Evolutionary conservation across 306 rosid genomes (phyloP), one percentile per base, ranked within the genome.

Genomic region (Lathyrus oleraceus): DNA sequence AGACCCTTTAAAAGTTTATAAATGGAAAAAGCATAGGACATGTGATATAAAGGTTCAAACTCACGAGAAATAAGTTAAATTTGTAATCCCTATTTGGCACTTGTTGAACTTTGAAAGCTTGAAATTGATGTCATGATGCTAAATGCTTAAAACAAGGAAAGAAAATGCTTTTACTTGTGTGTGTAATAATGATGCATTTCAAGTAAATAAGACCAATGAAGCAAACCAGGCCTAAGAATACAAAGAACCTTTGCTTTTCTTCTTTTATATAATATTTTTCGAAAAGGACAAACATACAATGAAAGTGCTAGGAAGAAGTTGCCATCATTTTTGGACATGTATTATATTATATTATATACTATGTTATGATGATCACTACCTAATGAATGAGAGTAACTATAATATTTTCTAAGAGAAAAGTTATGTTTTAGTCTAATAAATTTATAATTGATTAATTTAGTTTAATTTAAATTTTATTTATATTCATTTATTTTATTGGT

Each of bases 61-160:
- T 69, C 82, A 81, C 82, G 77, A 78, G 82, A 81, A 77, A 64
- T 78, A 64, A 78, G 52, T 73, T 59, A 69, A 69, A 47, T 30
- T 49, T 73, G 35, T 61, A 61, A 78, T 72, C 69, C 76, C 72
- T 62, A 15, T 69, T 69, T 28, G 75, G 54, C 78, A 60, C 75
- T 23, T 70, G 78, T 65, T 65, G 71, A 47, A 65, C 43, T 66
- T 72, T 40, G 52, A 70, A 74, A 35, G 67, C 40, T 61, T 74
- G 65, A 78, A 60, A 8, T 82, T 78, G 77, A 59, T 0, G 78
- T 58, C 80, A 78, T 82, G 40, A 74, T 74, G 76, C 76, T 36
- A 61, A 43, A 44, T 12, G 45, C 45, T 2, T 14, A 40, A 11
- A 20, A 56, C 63, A 72, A 44, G 42, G 48, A 81, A 52, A 25